Conservation (phyloP, 306 rosid genomes). For the Mimosa bimucronata region DNA sequence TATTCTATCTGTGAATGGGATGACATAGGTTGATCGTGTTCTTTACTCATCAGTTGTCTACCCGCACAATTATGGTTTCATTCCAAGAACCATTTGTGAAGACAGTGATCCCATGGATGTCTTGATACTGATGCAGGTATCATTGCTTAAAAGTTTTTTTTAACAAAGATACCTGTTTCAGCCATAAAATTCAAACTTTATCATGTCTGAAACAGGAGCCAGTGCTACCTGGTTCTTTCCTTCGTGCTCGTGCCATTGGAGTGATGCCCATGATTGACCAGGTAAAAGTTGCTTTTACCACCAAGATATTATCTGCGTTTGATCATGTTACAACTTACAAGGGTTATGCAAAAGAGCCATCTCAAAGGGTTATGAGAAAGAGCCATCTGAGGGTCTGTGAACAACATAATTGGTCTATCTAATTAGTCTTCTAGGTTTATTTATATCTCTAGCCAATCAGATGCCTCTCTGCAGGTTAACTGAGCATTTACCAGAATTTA, state of each 20-base stretch:
- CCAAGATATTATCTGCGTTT: constrained; percentile 4
- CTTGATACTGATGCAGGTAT: constrained; percentile 93
- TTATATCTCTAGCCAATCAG: background rate
- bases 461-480: constrained; percentile 6
- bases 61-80: constrained; percentile 97
- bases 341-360: constrained; percentile 21
- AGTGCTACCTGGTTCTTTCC: constrained; percentile 86
- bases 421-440: background rate
- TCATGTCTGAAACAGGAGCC: constrained; percentile 66
- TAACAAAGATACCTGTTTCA: background rate
- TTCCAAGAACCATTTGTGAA: constrained; percentile 93
- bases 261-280: constrained; percentile 99
- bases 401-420: background rate
- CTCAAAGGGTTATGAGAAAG: constrained; percentile 17
- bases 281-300: constrained; percentile 47
- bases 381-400: constrained; percentile 19
- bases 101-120: constrained; percentile 99
- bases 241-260: constrained; percentile 99
- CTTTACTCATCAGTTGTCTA: constrained; percentile 98
- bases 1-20: constrained; percentile 30
- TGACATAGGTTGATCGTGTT: constrained; percentile 83
- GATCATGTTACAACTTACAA: constrained; percentile 1
- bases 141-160: constrained; percentile 30
- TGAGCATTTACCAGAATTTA: constrained; percentile 2
- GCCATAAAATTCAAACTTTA: constrained; percentile 24